Conservation (phyloP, 257 asterid species). For the Petunia axillaris region DNA sequence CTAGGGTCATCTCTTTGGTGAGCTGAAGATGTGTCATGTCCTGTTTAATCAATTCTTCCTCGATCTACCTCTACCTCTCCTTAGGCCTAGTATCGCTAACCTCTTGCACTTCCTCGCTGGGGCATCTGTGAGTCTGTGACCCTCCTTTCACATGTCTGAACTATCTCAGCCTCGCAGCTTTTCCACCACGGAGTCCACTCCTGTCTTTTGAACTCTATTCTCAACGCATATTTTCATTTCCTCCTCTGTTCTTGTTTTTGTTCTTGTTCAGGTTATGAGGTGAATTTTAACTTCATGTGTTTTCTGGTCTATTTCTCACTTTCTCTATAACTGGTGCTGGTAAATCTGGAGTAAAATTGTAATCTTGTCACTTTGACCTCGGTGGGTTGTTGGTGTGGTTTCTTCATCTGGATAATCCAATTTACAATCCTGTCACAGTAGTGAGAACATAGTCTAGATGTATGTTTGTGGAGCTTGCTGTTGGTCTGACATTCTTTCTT, state of each 20-base stretch:
- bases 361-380: not conserved
- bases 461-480: not conserved
- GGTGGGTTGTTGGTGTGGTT: not conserved
- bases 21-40: no score
- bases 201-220: not conserved
- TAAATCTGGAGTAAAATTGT: not conserved
- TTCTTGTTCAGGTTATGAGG: not conserved
- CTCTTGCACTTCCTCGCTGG: no score
- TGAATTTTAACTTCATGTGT: not conserved
- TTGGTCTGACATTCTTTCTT: not conserved
- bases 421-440: not conserved
- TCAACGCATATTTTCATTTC: not conserved
- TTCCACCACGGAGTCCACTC: no score
- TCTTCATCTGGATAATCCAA: slow-evolving; percentile 16
- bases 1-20: no score
- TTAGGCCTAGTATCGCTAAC: no score
- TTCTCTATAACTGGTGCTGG: not conserved
- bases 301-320: not conserved
- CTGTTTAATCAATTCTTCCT: no score
- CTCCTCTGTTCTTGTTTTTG: not conserved
- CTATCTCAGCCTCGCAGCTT: no score
- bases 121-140: no score
- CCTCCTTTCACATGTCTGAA: no score
- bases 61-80: no score
- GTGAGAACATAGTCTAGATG: not conserved